These are phyloP conservation scores for Gossypium davidsonii DNA, from an alignment of 441 rosid species.

Conservation along the genomic window DNA sequence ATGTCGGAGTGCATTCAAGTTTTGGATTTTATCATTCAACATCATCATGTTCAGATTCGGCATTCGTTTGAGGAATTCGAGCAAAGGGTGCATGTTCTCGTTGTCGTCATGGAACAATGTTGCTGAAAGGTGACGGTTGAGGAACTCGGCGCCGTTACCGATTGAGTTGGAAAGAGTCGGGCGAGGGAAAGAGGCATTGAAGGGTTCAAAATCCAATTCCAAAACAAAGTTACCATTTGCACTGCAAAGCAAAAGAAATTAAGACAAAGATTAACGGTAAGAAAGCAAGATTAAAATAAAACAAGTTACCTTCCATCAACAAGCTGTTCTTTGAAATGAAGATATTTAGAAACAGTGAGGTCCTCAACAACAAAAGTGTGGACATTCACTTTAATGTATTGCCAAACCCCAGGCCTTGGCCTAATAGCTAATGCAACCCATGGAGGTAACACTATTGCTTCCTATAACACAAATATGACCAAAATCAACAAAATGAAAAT, in stretches of 20 bases:
- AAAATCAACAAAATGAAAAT: not conserved
- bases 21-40: conserved; percentile 56
- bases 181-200: conserved; percentile 65
- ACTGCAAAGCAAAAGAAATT: conserved; percentile 24
- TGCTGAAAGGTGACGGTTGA: conserved; percentile 73
- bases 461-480: conserved; percentile 28
- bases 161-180: conserved; percentile 64
- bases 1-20: conserved; percentile 48
- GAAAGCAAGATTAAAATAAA: no score
- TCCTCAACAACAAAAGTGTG: conserved; percentile 70
- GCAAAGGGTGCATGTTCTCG: conserved; percentile 70
- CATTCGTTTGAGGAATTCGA: conserved; percentile 42
- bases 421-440: conserved; percentile 75
- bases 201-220: conserved; percentile 73
- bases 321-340: conserved; percentile 74
- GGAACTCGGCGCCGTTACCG: conserved; percentile 76
- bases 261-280: no score
- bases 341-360: conserved; percentile 50
- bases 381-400: conserved; percentile 61
- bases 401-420: conserved; percentile 91
- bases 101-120: conserved; percentile 74
- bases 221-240: conserved; percentile 61
- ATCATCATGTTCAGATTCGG: conserved; percentile 53
- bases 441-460: conserved; percentile 71
- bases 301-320: conserved; percentile 60